Evolutionary conservation across 1,139 yeast genomes (phyloP).

Genomic region (Lipomyces yarrowii): DNA sequence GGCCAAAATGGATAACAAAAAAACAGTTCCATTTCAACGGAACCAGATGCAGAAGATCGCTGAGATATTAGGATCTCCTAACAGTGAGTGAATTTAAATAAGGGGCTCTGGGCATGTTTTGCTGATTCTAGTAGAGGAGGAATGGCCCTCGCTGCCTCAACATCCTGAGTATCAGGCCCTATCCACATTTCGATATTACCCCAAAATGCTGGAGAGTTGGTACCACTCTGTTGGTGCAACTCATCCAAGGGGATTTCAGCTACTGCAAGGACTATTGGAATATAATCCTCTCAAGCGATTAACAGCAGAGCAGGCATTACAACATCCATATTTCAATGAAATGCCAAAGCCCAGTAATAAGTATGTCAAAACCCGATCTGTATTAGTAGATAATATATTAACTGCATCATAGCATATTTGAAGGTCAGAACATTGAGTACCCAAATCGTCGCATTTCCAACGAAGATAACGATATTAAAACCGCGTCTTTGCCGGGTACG

Average conservation of each 20-base stretch:
- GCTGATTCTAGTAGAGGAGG: slow-evolving; percentile 42
- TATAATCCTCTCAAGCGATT: slow-evolving; percentile 79
- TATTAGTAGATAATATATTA: not conserved
- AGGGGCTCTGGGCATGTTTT: not conserved
- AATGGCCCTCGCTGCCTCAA: slow-evolving; percentile 76
- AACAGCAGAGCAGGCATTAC: slow-evolving; percentile 77
- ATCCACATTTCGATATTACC: slow-evolving; percentile 64
- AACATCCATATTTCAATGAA: slow-evolving; percentile 74
- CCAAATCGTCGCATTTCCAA: slow-evolving; percentile 47
- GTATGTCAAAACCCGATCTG: slow-evolving; percentile 9
- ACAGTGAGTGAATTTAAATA: slow-evolving; percentile 36
- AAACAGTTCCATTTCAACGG: slow-evolving; percentile 89
- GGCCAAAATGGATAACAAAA: slow-evolving; percentile 90
- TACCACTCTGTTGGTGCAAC: slow-evolving; percentile 62
- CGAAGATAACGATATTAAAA: slow-evolving; percentile 46
- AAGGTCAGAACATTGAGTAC: slow-evolving; percentile 43
- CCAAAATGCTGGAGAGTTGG: slow-evolving; percentile 78
- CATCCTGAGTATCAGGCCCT: slow-evolving; percentile 83
- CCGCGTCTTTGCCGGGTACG: slow-evolving; percentile 32
- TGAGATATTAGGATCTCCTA: slow-evolving; percentile 90
- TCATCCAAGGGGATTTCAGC: slow-evolving; percentile 70
- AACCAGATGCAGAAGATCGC: slow-evolving; percentile 88
- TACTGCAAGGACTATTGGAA: slow-evolving; percentile 70
- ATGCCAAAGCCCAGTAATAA: slow-evolving; percentile 62
- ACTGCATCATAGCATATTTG: slow-evolving; percentile 23